Evolutionary conservation across 2,329 filamentous ascomycete genomes (phyloP), one percentile per base, ranked within the genome.

Genomic region (Nothophoma quercina): DNA sequence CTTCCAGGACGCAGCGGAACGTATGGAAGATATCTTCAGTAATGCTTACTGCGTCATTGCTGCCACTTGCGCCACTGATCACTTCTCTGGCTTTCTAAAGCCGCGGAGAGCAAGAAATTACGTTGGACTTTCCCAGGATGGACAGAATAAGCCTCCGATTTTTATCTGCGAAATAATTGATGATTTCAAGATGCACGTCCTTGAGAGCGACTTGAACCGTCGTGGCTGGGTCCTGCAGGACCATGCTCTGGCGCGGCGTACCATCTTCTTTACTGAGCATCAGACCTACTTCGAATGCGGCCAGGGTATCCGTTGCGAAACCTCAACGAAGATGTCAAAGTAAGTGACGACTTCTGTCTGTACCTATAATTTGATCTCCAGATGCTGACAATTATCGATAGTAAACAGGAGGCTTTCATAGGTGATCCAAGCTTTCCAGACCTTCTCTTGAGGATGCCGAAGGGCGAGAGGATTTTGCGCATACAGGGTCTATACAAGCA

Each of bases 141-240:
- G n/a, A n/a, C n/a, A n/a, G n/a, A n/a, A n/a, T n/a, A n/a, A n/a
- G n/a, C n/a, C n/a, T n/a, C n/a, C 8, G 7, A 39, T 56, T 23
- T 62, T 60, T 22, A 16, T 67, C 1, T 67, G 62, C 28, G 15
- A 65, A 15, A 55, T 13, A 1, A 62, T 65, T 18, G 64, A 69
- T 22, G 40, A 63, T 25, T 70, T 68, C 35, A 45, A 59, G 1
- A 1, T n/a, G 0, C 45, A 70, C 32, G 65, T 71, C 0, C 26
- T 59, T 1, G 15, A 57, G 3, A 57, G 46, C 1, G 13, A 21
- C 0, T 43, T 69, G 0, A 65, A 62, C 18, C 15, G 26, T 2
- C 57, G 67, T 1, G 68, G 54, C 0, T 71, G 67, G 68, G 60
- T 69, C 0, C 47, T 68, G 1, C 66, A 71, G 44, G 67, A 70